Percentiles rank a stretch among this genome's conserved stretches.
phyloP scores from a whole-genome alignment of 2,329 filamentous ascomycete genomes.

The Phoma sp. region DNA sequence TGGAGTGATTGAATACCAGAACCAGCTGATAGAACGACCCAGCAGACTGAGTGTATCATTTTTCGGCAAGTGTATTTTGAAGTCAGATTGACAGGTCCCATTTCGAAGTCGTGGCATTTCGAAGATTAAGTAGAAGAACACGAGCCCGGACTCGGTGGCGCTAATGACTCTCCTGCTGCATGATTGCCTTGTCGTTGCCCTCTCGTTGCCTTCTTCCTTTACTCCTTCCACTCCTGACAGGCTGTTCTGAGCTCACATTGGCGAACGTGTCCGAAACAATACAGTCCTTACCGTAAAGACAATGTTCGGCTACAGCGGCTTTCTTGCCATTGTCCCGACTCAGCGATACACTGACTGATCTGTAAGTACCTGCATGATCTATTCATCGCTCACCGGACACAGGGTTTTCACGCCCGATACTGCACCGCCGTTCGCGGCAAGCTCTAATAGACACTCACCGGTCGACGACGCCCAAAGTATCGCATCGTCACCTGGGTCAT shows the following conservation, averaged over 20 bases:
- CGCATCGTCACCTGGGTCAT: slow-evolving; percentile 22
- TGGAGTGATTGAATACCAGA: background rate
- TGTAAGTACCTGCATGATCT: slow-evolving; percentile 6
- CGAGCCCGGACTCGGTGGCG: slow-evolving; percentile 16
- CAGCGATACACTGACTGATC: slow-evolving; percentile 6
- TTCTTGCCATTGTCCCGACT: slow-evolving; percentile 4
- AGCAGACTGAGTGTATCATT: background rate
- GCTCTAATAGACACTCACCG: slow-evolving; percentile 23
- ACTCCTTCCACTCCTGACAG: slow-evolving; percentile 1
- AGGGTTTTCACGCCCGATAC: slow-evolving; percentile 7
- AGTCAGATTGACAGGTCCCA: background rate
- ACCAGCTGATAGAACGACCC: background rate
- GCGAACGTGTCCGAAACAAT: slow-evolving; percentile 11
- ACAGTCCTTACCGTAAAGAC: slow-evolving; percentile 11
- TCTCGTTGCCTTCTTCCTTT: slow-evolving; percentile 13
- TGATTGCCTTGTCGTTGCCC: slow-evolving; percentile 21
- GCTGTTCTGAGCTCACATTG: slow-evolving; percentile 21
- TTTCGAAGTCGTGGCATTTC: slow-evolving; percentile 17
- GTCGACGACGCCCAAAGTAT: slow-evolving; percentile 22
- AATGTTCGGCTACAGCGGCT: slow-evolving; percentile 19
- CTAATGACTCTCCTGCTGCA: slow-evolving; percentile 24
- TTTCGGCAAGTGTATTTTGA: background rate
- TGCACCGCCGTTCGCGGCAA: slow-evolving; percentile 1
- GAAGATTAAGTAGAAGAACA: slow-evolving; percentile 30
- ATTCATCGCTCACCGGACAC: slow-evolving; percentile 29